phyloP scores from a whole-genome alignment of 2,329 filamentous ascomycete genomes.

The Botrytis elliptica region DNA sequence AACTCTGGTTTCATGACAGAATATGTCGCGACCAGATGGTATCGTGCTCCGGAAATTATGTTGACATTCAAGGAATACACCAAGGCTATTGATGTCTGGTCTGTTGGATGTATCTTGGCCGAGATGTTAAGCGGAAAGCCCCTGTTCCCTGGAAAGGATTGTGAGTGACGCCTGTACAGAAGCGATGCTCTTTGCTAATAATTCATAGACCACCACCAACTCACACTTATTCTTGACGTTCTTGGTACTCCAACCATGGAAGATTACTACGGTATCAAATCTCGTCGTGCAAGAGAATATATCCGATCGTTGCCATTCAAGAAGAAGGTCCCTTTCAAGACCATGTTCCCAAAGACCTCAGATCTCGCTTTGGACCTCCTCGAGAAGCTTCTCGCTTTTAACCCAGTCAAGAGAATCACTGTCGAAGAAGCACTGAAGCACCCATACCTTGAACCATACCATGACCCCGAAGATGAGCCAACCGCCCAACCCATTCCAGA shows the following conservation, averaged over 20 bases:
- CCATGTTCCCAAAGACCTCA: constrained; percentile 98
- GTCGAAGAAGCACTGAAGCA: constrained; percentile 97
- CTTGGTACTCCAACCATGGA: constrained; percentile 99
- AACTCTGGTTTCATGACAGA: constrained; percentile 99
- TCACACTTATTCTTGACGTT: constrained; percentile 95
- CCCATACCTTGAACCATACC: constrained; percentile 97
- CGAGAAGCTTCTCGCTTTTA: constrained; percentile 95
- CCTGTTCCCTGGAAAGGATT: constrained; percentile 97
- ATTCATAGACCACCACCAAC: constrained; percentile 83
- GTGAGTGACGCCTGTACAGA: constrained; percentile 52
- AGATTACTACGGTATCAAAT: constrained; percentile 99
- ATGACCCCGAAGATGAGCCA: constrained; percentile 97
- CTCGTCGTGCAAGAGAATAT: constrained; percentile 92
- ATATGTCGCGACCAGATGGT: constrained; percentile 99
- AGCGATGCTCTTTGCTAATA: constrained; percentile 6
- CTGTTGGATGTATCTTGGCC: constrained; percentile 93
- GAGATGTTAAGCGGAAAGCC: constrained; percentile 99
- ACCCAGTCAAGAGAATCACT: constrained; percentile 96
- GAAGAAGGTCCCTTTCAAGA: constrained; percentile 98
- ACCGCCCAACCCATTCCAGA: constrained; percentile 95
- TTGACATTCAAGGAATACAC: constrained; percentile 99
- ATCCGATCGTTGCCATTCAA: constrained; percentile 98
- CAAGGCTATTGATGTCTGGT: constrained; percentile 99
- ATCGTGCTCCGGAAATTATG: constrained; percentile 99
- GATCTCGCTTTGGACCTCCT: constrained; percentile 90